Evolutionary conservation across 306 rosid genomes (phyloP), one percentile per base, ranked within the genome.

Genomic region (Pueraria montana): DNA sequence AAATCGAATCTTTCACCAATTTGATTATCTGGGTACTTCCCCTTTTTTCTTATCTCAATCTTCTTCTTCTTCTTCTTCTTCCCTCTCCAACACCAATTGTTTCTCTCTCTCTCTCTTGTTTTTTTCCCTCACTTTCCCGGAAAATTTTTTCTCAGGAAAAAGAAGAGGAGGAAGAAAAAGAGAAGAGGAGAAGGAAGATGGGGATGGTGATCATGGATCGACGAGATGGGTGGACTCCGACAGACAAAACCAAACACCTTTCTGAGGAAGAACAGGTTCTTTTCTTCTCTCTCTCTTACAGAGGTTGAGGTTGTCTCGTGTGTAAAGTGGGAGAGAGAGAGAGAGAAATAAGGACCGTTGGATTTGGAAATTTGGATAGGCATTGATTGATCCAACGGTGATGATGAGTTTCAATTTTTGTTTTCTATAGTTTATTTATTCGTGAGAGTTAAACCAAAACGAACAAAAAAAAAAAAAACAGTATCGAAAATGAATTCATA

Each of bases 381-480:
- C 79, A 34, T 12, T 84, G 72, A 72, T 88, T 71, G 24, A 93
- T 91, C 97, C 23, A 55, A 90, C 91, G 92, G 90, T 72, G 4
- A n/a, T n/a, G n/a, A n/a, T n/a, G n/a, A n/a, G 6, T 4, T 4
- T 26, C 3, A 23, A 1, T 9, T 24, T 12, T 13, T 62, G 6
- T 52, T 71, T 79, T 62, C 34, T 5, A 40, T 46, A 24, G 3
- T 56, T 56, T 20, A 34, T 16, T 63, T 34, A 12, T 24, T 70
- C 23, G 24, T 42, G 30, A n/a, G 18, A 67, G 27, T 27, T 71
- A 13, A n/a, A 21, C 63, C 18, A 21, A 52, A 55, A 34, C 24
- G 45, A 70, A 62, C 69, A n/a, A n/a, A n/a, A n/a, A n/a, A n/a
- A n/a, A n/a, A 70, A 74, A 5, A 46, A 66, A 72, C 27, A 4